Base-by-base conservation (phyloP, 1,284 basidiomycete genomes). In the Cerrena zonata region DNA sequence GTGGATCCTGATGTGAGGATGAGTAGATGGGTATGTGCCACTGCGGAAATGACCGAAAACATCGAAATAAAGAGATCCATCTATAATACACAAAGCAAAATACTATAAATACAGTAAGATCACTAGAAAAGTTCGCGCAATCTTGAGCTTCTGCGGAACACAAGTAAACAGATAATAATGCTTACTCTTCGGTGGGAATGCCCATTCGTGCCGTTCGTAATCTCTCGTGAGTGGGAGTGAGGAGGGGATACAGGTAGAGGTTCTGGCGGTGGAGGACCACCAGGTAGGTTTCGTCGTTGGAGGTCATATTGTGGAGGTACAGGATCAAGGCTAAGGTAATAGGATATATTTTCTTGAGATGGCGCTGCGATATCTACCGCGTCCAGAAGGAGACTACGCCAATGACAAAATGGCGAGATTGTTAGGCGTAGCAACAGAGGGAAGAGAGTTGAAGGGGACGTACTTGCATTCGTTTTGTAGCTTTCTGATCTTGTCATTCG, bases 391-490 rank as follows among this genome's bases (percentile, higher is more conserved):
- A 66, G 55, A 42, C 65, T 65, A 48, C 15, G 34, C 3, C 13
- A 19, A 19, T 44, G 11, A 37, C 25, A 26, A 27, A 45, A 42
- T 5, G 21, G 12, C 42, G 25, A 11, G 42, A 5, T 18, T 44
- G 30, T 13, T 22, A 30, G 7, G 19, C 21, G 41, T 10, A 25
- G 42, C 19, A 43, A 1, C 23, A 19, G 34, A 13, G n/a, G 39
- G 37, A 13, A 18, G 19, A 11, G 37, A 45, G 30, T 12, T 38
- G 36, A 10, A 19, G 13, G 18, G 43, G 11, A 69, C 75, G 51
- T 45, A 82, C 80, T 82, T 77, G 61, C 80, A 80, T 61, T 82
- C 80, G 5, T 76, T 75, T 53, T 81, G 76, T 2, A 82, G 67
- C 57, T 74, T 76, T 56, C 70, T 77, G 22, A 78, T 65, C 57